Evolutionary conservation across 495 filamentous ascomycete species (phyloP), one percentile per base, ranked within the genome.

Genomic region (Evernia prunastri): DNA sequence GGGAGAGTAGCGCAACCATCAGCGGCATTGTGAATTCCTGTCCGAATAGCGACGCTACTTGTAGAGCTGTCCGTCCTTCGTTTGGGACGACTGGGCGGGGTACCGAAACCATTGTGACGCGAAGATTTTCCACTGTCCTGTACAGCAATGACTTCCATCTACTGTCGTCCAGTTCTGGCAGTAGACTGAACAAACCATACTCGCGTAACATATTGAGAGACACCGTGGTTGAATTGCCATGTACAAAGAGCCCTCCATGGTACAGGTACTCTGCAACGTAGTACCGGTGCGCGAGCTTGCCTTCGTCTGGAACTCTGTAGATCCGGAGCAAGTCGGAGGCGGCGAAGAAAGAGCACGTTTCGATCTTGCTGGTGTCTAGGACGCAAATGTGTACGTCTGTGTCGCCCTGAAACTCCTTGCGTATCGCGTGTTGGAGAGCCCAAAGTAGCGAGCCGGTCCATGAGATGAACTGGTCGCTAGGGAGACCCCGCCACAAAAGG

Each of bases 381-480:
- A 57, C 27, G 25, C 54, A 57, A n/a, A 57, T 35, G 29, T 57
- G 31, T 12, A 57, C n/a, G 54, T 57, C 15, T 25, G 1, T 49
- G n/a, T 27, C 45, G 23, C 45, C 45, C 9, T 10, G 54, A 57
- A 20, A 20, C 12, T 35, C 36, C 29, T 57, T 57, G 29, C 54
- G 29, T 39, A 57, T 35, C 20, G 54, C 54, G 36, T 35, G 36
- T 23, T 35, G 36, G 7, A 57, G 54, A 17, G 31, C 54, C 29
- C 29, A 57, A 39, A 57, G 29, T 17, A 57, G 54, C 17, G 54
- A 57, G 54, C 27, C n/a, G 31, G 54, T 57, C 54, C 54, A 57
- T 20, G 54, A 57, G 31, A 57, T 36, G 15, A 57, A 36, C 10
- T 35, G 31, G 25, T 39, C 36, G 54, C 12, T 36, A 6, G 54